Percentiles rank a stretch among this genome's conserved stretches.
phyloP scores from a whole-genome alignment of 352 stramenopile genomes.

The Phytophthora litchii region DNA sequence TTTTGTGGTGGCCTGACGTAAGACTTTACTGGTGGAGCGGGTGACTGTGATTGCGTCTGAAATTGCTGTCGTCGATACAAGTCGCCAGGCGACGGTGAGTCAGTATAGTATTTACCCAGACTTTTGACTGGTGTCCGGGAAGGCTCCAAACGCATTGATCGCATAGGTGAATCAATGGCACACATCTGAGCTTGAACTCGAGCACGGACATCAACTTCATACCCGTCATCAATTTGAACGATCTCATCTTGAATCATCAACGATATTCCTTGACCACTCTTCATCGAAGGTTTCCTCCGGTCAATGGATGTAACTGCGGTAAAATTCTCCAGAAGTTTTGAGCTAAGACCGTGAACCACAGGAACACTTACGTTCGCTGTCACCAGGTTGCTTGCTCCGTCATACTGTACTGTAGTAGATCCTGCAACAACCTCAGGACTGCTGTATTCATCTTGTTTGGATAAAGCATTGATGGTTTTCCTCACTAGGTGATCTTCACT shows the following conservation, averaged over 20 bases:
- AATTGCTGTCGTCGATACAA: constrained; percentile 7
- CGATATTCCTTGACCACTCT: background rate
- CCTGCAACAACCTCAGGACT: constrained; percentile 8
- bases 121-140: constrained; percentile 40
- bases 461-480: background rate
- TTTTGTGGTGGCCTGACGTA: background rate
- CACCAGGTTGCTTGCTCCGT: background rate
- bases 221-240: constrained; percentile 1
- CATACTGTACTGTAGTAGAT: background rate
- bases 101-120: constrained; percentile 41
- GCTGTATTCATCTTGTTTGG: constrained; percentile 26
- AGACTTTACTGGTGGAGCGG: background rate
- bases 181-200: constrained; percentile 33
- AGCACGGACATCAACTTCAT: constrained; percentile 29
- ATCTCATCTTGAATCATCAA: constrained; percentile 4
- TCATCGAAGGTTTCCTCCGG: constrained; percentile 2
- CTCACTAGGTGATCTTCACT: background rate
- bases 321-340: background rate
- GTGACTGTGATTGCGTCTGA: background rate
- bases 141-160: constrained; percentile 50
- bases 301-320: too few species aligned
- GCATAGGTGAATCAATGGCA: constrained; percentile 37
- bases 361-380: constrained; percentile 12
- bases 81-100: constrained; percentile 8
- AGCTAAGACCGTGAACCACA: background rate